Base-by-base conservation (phyloP, 2,329 filamentous ascomycete genomes). In the Diaporthe amygdali region DNA sequence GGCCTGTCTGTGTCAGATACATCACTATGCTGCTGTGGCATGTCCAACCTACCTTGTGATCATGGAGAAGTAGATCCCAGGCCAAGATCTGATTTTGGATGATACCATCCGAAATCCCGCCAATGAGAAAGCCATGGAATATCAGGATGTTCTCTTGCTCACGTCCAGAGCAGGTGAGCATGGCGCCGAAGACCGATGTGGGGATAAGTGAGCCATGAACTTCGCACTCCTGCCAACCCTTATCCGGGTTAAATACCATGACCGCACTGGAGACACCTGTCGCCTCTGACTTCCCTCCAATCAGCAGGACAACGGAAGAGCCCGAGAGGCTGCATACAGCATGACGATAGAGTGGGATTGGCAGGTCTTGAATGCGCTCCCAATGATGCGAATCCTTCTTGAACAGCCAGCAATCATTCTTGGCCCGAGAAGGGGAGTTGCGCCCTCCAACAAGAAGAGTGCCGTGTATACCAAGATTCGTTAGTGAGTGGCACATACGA, bases 401-500 rank as follows among this genome's bases (percentile, higher is more conserved):
- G 74, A 92, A 89, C 2, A 95, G 75, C 94, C 94, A 98, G 75
- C 93, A 95, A 79, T 96, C 93, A 44, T 84, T 84, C 51, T 94
- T 83, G 1, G 90, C 90, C 37, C 86, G 87, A 15, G 90, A 86
- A 5, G 95, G 95, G 9, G 94, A 96, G n/a, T 88, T 86, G 71
- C 95, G 88, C 6, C 96, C 96, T 30, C 96, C 95, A 37, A 89
- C 87, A 56, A 97, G 84, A 14, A 98, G 81, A 71, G 87, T 87
- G 20, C 88, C 88, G 27, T 82, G 80, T 41, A 85, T 82, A 2
- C 86, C 87, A 6, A 97, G 78, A 61, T 90, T 85, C 25, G 93
- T 95, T 25, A 95, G 84, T 0, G 93, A 92, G 79, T 96, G 94
- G 75, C 94, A 96, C 85, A 96, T 92, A 54, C 92, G 82, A 63